phyloP scores from a whole-genome alignment of 129 eudicot genomes.

The Artemisia annua region DNA sequence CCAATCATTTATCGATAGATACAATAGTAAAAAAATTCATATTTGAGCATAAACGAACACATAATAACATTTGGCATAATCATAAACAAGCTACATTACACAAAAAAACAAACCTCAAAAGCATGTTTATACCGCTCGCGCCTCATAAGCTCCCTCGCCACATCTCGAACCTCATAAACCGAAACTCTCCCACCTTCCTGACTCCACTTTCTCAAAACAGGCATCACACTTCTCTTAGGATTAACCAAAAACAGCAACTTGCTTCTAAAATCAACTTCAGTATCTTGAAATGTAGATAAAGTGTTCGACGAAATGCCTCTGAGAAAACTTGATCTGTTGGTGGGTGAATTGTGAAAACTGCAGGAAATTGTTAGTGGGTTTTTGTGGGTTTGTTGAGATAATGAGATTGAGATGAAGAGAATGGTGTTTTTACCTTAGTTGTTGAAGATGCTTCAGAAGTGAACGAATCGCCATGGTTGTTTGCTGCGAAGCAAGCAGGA shows the following conservation, averaged over 20 bases:
- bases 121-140: constrained; percentile 49
- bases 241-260: constrained; percentile 26
- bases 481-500: constrained; percentile 11
- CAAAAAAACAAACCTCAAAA: constrained; percentile 48
- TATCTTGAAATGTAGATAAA: constrained; percentile 16
- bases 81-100: background rate
- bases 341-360: constrained; percentile 19
- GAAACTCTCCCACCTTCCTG: constrained; percentile 47
- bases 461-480: constrained; percentile 39
- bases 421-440: constrained; percentile 25
- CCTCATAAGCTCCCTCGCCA: constrained; percentile 34
- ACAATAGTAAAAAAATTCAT: background rate
- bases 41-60: background rate
- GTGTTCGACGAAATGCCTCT: constrained; percentile 44
- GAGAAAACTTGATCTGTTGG: constrained; percentile 6
- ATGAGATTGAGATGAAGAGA: background rate
- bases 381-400: background rate
- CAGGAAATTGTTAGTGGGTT: background rate
- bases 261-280: constrained; percentile 26
- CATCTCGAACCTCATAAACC: constrained; percentile 43
- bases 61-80: background rate
- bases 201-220: constrained; percentile 51
- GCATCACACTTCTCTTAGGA: constrained; percentile 40
- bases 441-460: constrained; percentile 15
- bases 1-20: background rate